Evolutionary conservation across 371 early-diverging fungal species (phyloP).

Genomic region (Zychaea mexicana): DNA sequence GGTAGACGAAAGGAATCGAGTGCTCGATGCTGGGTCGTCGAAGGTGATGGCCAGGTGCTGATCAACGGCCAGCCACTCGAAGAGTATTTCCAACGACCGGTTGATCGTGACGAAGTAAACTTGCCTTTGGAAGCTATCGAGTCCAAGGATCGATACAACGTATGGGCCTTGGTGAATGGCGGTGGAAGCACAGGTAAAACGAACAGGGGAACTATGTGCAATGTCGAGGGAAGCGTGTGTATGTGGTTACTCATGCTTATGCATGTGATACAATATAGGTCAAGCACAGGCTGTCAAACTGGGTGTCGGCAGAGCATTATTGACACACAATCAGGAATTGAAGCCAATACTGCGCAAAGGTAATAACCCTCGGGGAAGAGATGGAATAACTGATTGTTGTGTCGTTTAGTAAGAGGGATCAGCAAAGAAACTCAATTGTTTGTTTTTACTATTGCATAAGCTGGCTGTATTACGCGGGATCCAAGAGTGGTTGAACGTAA

Average conservation of each 20-base stretch:
- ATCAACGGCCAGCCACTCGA: conserved; percentile 84
- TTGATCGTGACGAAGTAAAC: conserved; percentile 71
- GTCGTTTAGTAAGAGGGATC: too few relatives aligned
- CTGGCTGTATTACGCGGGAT: conserved; percentile 81
- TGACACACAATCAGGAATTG: conserved; percentile 66
- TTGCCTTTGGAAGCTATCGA: conserved; percentile 77
- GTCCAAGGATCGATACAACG: conserved; percentile 79
- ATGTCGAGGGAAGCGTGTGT: neutral
- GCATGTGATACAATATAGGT: conserved; percentile 36
- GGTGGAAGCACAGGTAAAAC: conserved; percentile 80
- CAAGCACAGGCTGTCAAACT: conserved; percentile 90
- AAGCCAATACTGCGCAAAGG: conserved; percentile 66
- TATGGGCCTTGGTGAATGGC: conserved; percentile 84
- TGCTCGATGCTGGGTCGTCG: conserved; percentile 80
- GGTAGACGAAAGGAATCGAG: conserved; percentile 88
- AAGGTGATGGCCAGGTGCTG: conserved; percentile 76
- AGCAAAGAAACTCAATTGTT: neutral
- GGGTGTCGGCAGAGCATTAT: conserved; percentile 82
- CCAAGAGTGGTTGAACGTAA: conserved; percentile 94
- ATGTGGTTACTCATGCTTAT: too few relatives aligned
- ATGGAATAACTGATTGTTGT: too few relatives aligned
- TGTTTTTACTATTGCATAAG: conserved; percentile 26
- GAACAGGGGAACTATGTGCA: neutral
- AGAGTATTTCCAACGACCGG: conserved; percentile 73
- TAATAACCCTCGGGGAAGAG: conserved; percentile 36